Evolutionary conservation across 1,139 yeast species (phyloP).

Genomic region (Insectozyma bohioensis): DNA sequence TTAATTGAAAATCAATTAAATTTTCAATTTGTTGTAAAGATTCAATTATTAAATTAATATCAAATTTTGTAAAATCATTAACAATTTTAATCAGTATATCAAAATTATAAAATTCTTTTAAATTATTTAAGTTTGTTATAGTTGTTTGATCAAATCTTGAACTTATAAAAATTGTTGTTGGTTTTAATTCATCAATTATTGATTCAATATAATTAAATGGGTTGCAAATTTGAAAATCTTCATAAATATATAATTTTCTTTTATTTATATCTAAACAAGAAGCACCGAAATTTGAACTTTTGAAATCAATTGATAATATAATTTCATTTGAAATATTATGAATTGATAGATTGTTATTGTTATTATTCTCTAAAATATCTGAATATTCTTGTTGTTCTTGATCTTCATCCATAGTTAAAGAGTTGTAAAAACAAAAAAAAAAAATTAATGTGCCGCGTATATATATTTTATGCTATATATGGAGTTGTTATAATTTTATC

Average conservation of each 20-base stretch:
- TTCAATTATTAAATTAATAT: slow-evolving; percentile 5
- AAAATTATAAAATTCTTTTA: slow-evolving; percentile 5
- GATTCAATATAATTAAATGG: slow-evolving; percentile 11
- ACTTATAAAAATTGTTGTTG: slow-evolving; percentile 10
- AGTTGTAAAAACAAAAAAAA: slow-evolving; percentile 4
- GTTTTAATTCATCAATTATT: slow-evolving; percentile 13
- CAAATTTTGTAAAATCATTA: slow-evolving; percentile 12
- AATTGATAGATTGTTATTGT: too few relatives aligned
- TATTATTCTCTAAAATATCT: slow-evolving; percentile 2
- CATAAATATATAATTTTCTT: slow-evolving; percentile 9
- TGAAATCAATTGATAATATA: slow-evolving; percentile 11
- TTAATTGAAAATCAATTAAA: slow-evolving; percentile 1
- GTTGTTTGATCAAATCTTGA: slow-evolving; percentile 10
- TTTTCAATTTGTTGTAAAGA: slow-evolving; percentile 7
- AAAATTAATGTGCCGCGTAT: neutral
- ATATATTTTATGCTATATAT: slow-evolving; percentile 11
- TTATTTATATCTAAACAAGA: slow-evolving; percentile 10
- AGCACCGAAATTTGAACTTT: slow-evolving; percentile 10
- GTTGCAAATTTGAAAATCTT: slow-evolving; percentile 12
- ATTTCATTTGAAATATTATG: slow-evolving; percentile 7
- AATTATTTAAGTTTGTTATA: slow-evolving; percentile 6
- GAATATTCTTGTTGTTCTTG: neutral
- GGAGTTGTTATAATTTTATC: slow-evolving; percentile 60
- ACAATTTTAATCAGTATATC: slow-evolving; percentile 10
- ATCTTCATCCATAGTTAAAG: slow-evolving; percentile 4